A percentile compares a stretch with the other conserved stretches of the same genome.
Evolutionary conservation across 164 flowering plant genomes (phyloP).

Genomic region (Annona cherimola): DNA sequence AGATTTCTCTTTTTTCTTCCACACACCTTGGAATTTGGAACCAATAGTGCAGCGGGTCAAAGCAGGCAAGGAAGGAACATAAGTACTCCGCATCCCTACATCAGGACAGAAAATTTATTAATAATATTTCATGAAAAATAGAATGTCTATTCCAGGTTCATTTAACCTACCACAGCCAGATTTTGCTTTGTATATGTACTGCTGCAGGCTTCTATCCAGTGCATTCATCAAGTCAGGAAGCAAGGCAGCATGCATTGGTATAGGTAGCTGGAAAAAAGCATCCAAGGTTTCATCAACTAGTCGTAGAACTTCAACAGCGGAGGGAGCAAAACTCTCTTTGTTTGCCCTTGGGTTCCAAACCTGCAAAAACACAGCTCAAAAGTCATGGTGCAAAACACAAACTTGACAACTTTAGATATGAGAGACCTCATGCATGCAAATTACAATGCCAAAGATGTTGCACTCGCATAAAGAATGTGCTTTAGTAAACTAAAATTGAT

Average conservation of each 20-base stretch:
- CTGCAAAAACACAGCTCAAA: constrained; percentile 27
- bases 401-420: no score
- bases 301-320: constrained; percentile 73
- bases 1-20: constrained; percentile 78
- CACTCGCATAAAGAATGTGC: no score
- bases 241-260: constrained; percentile 80
- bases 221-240: constrained; percentile 85
- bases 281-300: constrained; percentile 79
- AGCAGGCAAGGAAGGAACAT: constrained; percentile 82
- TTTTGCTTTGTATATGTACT: constrained; percentile 78
- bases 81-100: constrained; percentile 74
- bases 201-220: constrained; percentile 80
- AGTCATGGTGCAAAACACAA: no score
- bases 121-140: background rate
- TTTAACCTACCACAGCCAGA: constrained; percentile 80
- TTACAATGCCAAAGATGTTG: no score
- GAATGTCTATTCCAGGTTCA: background rate
- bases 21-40: constrained; percentile 62
- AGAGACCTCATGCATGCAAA: no score
- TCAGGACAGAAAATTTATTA: constrained; percentile 1
- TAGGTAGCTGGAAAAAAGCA: constrained; percentile 87
- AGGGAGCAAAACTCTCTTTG: constrained; percentile 75
- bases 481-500: no score
- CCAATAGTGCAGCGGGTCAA: constrained; percentile 79
- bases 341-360: constrained; percentile 79